Percentiles rank a stretch among this genome's conserved stretches.
These are phyloP conservation scores for Apophysomyces variabilis DNA, from an alignment of 371 early-diverging fungal species.

Conservation along the genomic window DNA sequence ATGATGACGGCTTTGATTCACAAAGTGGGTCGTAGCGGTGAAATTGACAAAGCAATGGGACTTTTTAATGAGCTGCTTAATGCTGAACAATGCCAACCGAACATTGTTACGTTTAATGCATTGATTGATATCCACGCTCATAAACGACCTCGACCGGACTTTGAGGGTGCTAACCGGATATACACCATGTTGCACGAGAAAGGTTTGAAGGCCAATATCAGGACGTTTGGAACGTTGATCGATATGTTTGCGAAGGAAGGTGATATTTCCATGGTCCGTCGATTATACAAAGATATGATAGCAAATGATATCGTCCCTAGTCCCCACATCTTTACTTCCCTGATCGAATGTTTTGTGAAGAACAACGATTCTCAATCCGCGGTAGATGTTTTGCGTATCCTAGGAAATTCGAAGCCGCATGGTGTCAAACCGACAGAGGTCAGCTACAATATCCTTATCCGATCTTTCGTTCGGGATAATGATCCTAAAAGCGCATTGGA, in stretches of 20 bases:
- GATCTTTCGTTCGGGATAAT: constrained; percentile 23
- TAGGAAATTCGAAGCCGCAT: constrained; percentile 14
- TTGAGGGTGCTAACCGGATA: constrained; percentile 31
- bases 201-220: constrained; percentile 33
- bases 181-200: constrained; percentile 34
- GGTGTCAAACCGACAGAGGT: constrained; percentile 15
- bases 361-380: constrained; percentile 33
- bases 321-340: constrained; percentile 35
- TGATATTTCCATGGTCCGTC: constrained; percentile 29
- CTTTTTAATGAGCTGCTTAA: constrained; percentile 40
- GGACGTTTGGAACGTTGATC: constrained; percentile 43
- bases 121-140: constrained; percentile 57
- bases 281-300: constrained; percentile 35
- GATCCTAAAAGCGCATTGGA: constrained; percentile 30
- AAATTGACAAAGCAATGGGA: constrained; percentile 35
- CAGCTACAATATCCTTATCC: constrained; percentile 37
- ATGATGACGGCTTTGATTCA: constrained; percentile 51
- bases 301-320: constrained; percentile 27
- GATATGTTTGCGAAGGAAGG: constrained; percentile 51
- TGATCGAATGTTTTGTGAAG: constrained; percentile 41
- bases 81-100: constrained; percentile 30
- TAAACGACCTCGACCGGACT: constrained; percentile 38
- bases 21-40: constrained; percentile 49
- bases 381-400: constrained; percentile 22
- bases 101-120: constrained; percentile 48